Percentiles rank a stretch among this genome's conserved stretches.
Conservation (phyloP, 345 rosid species). For the Murraya paniculata region DNA sequence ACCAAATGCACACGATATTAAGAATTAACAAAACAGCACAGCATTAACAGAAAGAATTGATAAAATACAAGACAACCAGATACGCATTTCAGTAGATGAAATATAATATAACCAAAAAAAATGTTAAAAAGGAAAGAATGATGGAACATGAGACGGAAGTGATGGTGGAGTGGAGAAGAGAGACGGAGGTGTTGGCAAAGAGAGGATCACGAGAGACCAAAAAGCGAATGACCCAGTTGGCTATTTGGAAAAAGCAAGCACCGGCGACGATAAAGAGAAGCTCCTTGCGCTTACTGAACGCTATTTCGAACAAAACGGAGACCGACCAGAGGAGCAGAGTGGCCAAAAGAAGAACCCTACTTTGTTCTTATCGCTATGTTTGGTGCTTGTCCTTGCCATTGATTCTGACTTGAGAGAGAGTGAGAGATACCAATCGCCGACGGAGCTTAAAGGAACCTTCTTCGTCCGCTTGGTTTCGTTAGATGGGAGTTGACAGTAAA, state of each 20-base stretch:
- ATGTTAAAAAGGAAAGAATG: not conserved
- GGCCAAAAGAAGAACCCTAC: conserved; percentile 66
- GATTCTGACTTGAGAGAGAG: no score
- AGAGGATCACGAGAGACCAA: conserved; percentile 75
- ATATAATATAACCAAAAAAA: not conserved
- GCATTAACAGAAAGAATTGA: not conserved
- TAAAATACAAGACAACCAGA: not conserved
- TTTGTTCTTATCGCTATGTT: conserved; percentile 30
- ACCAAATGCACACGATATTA: not conserved
- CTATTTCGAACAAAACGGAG: conserved; percentile 74
- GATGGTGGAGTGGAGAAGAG: conserved; percentile 78
- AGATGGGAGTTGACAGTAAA: no score
- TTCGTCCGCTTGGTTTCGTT: no score
- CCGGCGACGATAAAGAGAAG: conserved; percentile 56
- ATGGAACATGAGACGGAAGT: conserved; percentile 72
- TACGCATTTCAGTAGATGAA: not conserved
- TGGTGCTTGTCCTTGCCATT: conserved; percentile 32
- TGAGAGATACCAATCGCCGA: no score
- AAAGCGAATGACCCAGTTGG: conserved; percentile 59
- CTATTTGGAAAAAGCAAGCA: conserved; percentile 56
- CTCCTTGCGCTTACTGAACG: conserved; percentile 53
- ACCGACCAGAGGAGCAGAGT: conserved; percentile 82
- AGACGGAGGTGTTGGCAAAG: conserved; percentile 81
- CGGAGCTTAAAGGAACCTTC: no score
- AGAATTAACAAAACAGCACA: not conserved